phyloP scores from a whole-genome alignment of 164 flowering plant species.

The Nymphaea thermarum region DNA sequence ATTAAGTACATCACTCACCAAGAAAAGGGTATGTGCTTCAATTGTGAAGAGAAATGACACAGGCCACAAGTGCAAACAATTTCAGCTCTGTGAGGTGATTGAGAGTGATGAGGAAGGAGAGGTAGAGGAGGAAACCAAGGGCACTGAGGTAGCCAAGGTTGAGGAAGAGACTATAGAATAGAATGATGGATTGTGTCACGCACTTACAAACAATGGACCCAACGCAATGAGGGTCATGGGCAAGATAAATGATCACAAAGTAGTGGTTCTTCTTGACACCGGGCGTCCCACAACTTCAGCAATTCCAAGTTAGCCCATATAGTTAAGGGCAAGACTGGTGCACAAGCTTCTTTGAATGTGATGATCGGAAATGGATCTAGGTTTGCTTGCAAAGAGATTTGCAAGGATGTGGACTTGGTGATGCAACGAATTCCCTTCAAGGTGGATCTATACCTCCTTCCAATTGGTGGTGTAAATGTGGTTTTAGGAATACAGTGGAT shows the following conservation, averaged over 20 bases:
- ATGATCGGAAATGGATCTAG: not conserved
- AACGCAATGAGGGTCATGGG: too few relatives aligned
- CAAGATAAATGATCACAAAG: not conserved
- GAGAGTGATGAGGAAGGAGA: too few relatives aligned
- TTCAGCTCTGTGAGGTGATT: too few relatives aligned
- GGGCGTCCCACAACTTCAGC: not conserved
- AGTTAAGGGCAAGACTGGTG: not conserved
- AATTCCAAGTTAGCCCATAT: not conserved
- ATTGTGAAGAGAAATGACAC: too few relatives aligned
- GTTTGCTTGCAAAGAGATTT: not conserved
- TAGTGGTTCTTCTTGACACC: not conserved
- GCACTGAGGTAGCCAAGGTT: too few relatives aligned
- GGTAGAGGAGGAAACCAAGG: too few relatives aligned
- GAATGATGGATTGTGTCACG: too few relatives aligned
- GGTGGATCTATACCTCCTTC: slow-evolving; percentile 1
- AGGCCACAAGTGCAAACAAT: too few relatives aligned
- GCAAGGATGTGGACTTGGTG: not conserved
- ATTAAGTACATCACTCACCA: too few relatives aligned
- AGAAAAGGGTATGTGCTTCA: too few relatives aligned
- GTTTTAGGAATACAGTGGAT: slow-evolving; percentile 1
- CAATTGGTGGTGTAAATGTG: not conserved
- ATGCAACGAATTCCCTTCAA: not conserved
- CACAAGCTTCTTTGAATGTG: not conserved
- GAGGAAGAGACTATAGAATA: too few relatives aligned
- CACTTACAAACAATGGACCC: too few relatives aligned